These are phyloP conservation scores for Bertia moriformis DNA, from an alignment of 2,329 filamentous ascomycete genomes.

Conservation along the genomic window DNA sequence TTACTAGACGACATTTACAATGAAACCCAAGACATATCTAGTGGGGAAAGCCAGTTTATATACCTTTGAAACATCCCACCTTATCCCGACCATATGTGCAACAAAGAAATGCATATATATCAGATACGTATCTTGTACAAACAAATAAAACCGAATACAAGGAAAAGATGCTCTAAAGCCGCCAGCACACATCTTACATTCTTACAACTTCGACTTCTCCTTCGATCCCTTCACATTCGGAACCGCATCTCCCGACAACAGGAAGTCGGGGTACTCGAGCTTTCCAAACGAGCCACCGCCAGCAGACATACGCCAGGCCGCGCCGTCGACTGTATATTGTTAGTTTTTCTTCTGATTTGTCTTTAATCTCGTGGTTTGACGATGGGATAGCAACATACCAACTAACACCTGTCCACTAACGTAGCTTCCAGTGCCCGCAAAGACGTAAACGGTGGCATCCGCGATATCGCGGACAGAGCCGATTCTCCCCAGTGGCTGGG, in stretches of 20 bases:
- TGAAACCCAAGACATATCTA: too few species aligned
- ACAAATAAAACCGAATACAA: too few species aligned
- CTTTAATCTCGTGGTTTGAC: neutral
- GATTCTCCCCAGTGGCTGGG: conserved; percentile 60
- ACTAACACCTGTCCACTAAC: conserved; percentile 73
- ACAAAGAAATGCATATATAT: too few species aligned
- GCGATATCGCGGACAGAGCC: conserved; percentile 78
- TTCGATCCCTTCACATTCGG: neutral
- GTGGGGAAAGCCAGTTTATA: too few species aligned
- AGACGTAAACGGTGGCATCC: conserved; percentile 80
- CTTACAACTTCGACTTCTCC: neutral
- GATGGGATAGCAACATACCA: neutral
- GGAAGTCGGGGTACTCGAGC: conserved; percentile 37
- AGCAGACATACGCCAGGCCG: conserved; percentile 31
- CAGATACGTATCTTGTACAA: too few species aligned
- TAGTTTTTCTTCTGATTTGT: neutral
- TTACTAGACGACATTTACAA: too few species aligned
- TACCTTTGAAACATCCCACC: too few species aligned
- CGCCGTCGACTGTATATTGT: conserved; percentile 37
- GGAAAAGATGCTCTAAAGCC: too few species aligned
- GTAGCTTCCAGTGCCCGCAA: conserved; percentile 73
- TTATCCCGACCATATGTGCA: too few species aligned
- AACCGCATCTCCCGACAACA: conserved; percentile 10
- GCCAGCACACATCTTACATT: too few species aligned
- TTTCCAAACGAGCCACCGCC: conserved; percentile 28